Evolutionary conservation across 768 basidiomycete species (phyloP).

Genomic region (Naganishia antarctica): DNA sequence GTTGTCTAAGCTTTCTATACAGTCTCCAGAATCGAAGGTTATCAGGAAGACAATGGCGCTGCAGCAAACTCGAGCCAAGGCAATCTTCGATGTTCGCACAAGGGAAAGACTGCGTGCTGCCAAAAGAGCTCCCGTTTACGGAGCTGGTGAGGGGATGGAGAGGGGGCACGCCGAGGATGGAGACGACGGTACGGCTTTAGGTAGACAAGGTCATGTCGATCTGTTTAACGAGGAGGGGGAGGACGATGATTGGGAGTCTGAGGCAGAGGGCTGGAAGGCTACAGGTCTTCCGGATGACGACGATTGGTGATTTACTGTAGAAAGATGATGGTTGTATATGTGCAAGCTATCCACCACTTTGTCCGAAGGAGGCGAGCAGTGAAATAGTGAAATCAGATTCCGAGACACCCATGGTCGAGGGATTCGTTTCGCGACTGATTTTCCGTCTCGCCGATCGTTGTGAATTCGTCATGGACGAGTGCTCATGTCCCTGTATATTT

Average conservation of each 20-base stretch:
- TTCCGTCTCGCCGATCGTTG: too few relatives aligned
- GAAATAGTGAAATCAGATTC: too few relatives aligned
- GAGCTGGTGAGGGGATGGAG: conserved; percentile 20
- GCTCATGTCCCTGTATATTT: too few relatives aligned
- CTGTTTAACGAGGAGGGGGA: conserved; percentile 2
- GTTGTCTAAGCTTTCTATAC: conserved; percentile 17
- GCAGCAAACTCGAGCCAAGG: conserved; percentile 24
- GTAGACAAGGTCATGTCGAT: not conserved
- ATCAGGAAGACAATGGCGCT: conserved; percentile 26
- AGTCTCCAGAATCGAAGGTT: conserved; percentile 21
- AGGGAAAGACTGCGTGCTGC: not conserved
- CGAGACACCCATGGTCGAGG: too few relatives aligned
- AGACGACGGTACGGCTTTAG: not conserved
- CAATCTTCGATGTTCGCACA: conserved; percentile 24
- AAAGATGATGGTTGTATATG: too few relatives aligned
- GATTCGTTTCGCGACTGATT: too few relatives aligned
- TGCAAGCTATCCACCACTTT: too few relatives aligned
- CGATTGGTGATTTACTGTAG: too few relatives aligned
- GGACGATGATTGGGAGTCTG: conserved; percentile 31
- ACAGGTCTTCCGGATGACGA: conserved; percentile 26
- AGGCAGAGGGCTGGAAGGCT: conserved; percentile 27
- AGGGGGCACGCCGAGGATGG: conserved; percentile 2
- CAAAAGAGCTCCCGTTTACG: conserved; percentile 18
- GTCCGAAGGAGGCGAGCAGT: too few relatives aligned
- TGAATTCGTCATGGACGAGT: too few relatives aligned